Evolutionary conservation across 2,329 filamentous ascomycete genomes (phyloP).

Genomic region (Podosphaera aphanis): DNA sequence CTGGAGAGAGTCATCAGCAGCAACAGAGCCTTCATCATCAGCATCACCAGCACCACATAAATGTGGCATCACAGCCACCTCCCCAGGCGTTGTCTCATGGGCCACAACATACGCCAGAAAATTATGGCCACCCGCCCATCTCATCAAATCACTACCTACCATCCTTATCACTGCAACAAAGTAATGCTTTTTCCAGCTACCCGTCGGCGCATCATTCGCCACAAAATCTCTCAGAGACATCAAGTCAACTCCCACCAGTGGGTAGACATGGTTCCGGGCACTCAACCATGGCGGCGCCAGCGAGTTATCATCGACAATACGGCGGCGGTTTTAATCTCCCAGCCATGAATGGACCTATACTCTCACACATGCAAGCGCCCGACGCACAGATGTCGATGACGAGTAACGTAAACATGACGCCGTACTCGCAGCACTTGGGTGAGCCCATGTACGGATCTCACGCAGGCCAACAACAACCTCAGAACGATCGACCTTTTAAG

Average conservation of each 20-base stretch:
- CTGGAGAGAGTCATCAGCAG: slow-evolving; percentile 12
- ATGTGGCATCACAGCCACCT: slow-evolving; percentile 21
- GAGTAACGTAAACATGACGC: slow-evolving; percentile 23
- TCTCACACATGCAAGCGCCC: slow-evolving; percentile 59
- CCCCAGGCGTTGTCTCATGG: slow-evolving; percentile 27
- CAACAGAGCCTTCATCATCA: slow-evolving; percentile 14
- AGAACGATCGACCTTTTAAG: slow-evolving; percentile 73
- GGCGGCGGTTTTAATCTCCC: slow-evolving; percentile 32
- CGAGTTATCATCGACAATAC: slow-evolving; percentile 26
- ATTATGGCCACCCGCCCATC: slow-evolving; percentile 31
- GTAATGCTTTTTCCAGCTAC: slow-evolving; percentile 22
- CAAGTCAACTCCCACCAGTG: slow-evolving; percentile 19
- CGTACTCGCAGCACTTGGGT: slow-evolving; percentile 26
- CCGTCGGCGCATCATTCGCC: slow-evolving; percentile 23
- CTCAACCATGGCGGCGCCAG: slow-evolving; percentile 30
- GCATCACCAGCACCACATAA: slow-evolving; percentile 18
- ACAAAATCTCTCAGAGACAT: slow-evolving; percentile 18
- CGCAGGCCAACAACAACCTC: slow-evolving; percentile 25
- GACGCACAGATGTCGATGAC: slow-evolving; percentile 49
- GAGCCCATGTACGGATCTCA: slow-evolving; percentile 33
- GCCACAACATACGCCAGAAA: slow-evolving; percentile 33
- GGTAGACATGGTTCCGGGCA: slow-evolving; percentile 15
- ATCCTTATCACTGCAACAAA: slow-evolving; percentile 24
- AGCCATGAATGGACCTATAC: slow-evolving; percentile 40
- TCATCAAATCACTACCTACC: slow-evolving; percentile 34